Evolutionary conservation across 2,329 filamentous ascomycete genomes (phyloP), one percentile per base, ranked within the genome.

Genomic region (Stromatinia cepivora): DNA sequence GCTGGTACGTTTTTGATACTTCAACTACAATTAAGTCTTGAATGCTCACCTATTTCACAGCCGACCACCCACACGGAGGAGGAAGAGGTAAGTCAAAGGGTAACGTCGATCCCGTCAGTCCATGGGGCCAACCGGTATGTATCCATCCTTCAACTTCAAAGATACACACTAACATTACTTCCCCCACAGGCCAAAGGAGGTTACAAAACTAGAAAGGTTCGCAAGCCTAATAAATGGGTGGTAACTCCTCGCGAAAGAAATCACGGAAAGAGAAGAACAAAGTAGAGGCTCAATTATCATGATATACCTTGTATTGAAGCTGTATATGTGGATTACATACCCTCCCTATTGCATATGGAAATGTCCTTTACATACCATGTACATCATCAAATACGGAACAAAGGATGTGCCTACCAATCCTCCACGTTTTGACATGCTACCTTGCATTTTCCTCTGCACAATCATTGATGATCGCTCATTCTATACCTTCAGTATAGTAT

Each of bases 11-110:
- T 54, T 22, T 69, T 69, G 42, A 25, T 36, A 53, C 2, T 67
- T 58, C 20, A 36, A 69, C 48, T 56, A 34, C 63, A 46, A 66
- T 73, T 71, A 76, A 69, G 20, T 22, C 13, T 10, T 45, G 1
- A 5, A 45, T 20, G 34, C 45, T 58, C 17, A 58, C 10, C 53
- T 46, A 11, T 4, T 20, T 28, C 22, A 58, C 13, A 88, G 92
- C 89, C 76, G 95, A 99, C 78, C 95, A 99, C 86, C 95, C 95
- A 78, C 95, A 99, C 81, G 95, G 95, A 87, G 95, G 95, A 91
- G 95, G 95, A 82, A 89, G 96, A 86, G 95, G 95, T 84, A 99
- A 99, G 84, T 97, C 93, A 70, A 99, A 99, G 92, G 93, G 95
- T 88, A 97, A 97, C 79, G 89, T 94, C 71, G 86, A 97, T 79